These are phyloP conservation scores for Panaeolus cyanescens DNA, from an alignment of 768 basidiomycete genomes.

Conservation along the genomic window DNA sequence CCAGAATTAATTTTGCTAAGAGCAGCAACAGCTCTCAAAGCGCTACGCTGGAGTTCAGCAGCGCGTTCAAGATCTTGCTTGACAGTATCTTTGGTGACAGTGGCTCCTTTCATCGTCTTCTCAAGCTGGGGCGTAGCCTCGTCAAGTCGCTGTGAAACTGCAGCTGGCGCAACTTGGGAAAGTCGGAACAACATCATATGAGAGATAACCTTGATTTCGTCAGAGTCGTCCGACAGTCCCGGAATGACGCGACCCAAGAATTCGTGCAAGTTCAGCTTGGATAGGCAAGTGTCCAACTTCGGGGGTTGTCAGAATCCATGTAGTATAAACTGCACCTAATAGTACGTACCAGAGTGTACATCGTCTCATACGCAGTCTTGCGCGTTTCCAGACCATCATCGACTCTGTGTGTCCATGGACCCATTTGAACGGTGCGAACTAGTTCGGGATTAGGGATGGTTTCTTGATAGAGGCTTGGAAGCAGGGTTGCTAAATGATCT, in stretches of 20 bases:
- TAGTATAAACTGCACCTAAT: neutral
- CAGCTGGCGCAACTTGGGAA: conserved; percentile 81
- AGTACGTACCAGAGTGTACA: conserved; percentile 82
- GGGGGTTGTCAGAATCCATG: neutral
- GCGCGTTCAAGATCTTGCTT: conserved; percentile 90
- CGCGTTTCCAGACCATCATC: conserved; percentile 96
- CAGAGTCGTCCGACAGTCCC: conserved; percentile 85
- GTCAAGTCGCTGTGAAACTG: conserved; percentile 81
- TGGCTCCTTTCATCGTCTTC: conserved; percentile 87
- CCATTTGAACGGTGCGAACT: conserved; percentile 93
- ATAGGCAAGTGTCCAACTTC: conserved; percentile 89
- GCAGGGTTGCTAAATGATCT: conserved; percentile 73
- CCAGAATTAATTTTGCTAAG: conserved; percentile 74
- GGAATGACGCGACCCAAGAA: conserved; percentile 82
- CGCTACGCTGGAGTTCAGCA: conserved; percentile 90
- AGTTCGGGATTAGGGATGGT: conserved; percentile 78
- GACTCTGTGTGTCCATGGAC: conserved; percentile 95
- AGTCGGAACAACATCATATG: conserved; percentile 96
- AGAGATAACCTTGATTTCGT: conserved; percentile 96
- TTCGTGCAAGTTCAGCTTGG: conserved; percentile 83
- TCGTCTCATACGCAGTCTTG: conserved; percentile 96
- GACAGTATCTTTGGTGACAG: conserved; percentile 91
- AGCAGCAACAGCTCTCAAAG: conserved; percentile 84
- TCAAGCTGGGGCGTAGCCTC: conserved; percentile 83
- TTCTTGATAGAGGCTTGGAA: conserved; percentile 86